These are phyloP conservation scores for Lentinus brumalis DNA, from an alignment of 768 basidiomycete genomes.

Conservation along the genomic window DNA sequence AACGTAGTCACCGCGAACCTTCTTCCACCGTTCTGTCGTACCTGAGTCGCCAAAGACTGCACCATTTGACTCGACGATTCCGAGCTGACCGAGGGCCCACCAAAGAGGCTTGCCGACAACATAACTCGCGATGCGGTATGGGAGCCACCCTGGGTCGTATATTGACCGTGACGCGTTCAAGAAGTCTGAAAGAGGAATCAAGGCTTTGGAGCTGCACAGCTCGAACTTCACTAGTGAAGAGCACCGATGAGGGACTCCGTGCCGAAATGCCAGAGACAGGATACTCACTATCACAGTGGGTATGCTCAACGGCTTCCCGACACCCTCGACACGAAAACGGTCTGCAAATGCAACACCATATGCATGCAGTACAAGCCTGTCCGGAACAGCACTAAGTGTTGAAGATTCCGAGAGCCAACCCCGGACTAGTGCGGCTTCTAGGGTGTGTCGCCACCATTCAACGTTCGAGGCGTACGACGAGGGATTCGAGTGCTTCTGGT, in stretches of 20 bases:
- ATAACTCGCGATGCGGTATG: conserved; percentile 67
- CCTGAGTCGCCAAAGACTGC: conserved; percentile 34
- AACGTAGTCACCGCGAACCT: conserved; percentile 72
- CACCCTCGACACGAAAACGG: conserved; percentile 61
- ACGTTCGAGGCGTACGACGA: conserved; percentile 78
- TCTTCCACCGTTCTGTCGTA: conserved; percentile 51
- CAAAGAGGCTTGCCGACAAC: conserved; percentile 79
- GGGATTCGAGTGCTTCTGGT: conserved; percentile 84
- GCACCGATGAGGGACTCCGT: conserved; percentile 28
- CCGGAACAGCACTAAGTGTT: conserved; percentile 25
- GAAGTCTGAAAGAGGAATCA: conserved; percentile 59
- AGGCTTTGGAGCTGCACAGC: conserved; percentile 44
- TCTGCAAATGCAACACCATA: conserved; percentile 53
- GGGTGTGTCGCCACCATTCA: conserved; percentile 82
- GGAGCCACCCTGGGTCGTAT: conserved; percentile 68
- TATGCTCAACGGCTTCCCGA: conserved; percentile 74
- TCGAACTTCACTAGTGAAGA: conserved; percentile 68
- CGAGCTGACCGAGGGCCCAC: conserved; percentile 86
- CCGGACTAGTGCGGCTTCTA: conserved; percentile 59
- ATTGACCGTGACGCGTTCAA: conserved; percentile 58
- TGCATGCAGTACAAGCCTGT: conserved; percentile 63
- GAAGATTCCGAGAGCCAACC: conserved; percentile 49
- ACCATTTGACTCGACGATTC: conserved; percentile 65
- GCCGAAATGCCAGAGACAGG: not conserved
- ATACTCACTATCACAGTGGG: conserved; percentile 72